Percentiles rank a stretch among this genome's conserved stretches.
phyloP scores from a whole-genome alignment of 2,329 filamentous ascomycete genomes.

The Diaporthe eres region DNA sequence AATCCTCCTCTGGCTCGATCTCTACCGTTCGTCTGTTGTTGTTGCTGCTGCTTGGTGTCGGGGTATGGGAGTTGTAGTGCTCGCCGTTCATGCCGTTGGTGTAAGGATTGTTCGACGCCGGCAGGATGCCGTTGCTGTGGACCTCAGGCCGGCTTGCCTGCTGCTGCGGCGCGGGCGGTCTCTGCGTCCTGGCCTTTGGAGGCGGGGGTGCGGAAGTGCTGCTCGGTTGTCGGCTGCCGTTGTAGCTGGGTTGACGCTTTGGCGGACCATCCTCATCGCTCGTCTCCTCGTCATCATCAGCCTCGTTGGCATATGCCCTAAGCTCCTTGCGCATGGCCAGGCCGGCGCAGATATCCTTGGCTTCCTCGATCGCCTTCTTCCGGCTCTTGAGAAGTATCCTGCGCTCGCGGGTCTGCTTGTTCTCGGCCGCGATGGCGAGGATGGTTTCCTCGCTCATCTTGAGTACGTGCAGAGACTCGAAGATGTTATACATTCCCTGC shows the following conservation, averaged over 20 bases:
- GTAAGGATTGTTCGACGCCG: constrained; percentile 34
- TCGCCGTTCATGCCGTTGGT: constrained; percentile 32
- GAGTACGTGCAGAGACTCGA: constrained; percentile 66
- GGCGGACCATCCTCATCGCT: constrained; percentile 36
- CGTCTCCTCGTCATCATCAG: constrained; percentile 48
- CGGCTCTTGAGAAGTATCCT: constrained; percentile 62
- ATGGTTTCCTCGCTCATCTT: constrained; percentile 60
- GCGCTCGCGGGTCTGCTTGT: constrained; percentile 66
- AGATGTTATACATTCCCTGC: constrained; percentile 65
- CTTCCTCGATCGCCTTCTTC: constrained; percentile 66
- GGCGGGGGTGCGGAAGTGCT: constrained; percentile 14
- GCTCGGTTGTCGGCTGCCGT: background rate
- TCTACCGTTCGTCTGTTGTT: constrained; percentile 36
- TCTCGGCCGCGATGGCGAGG: constrained; percentile 66
- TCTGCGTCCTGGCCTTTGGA: constrained; percentile 14
- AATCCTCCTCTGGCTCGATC: constrained; percentile 44
- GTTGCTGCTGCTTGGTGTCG: constrained; percentile 17
- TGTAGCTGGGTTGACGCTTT: background rate
- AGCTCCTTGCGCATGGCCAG: constrained; percentile 68
- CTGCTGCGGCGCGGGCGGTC: constrained; percentile 8
- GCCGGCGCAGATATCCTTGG: constrained; percentile 62
- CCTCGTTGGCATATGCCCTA: constrained; percentile 50
- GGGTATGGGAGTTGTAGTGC: constrained; percentile 34
- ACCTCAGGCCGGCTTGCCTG: constrained; percentile 21
- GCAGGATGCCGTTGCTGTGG: constrained; percentile 27